phyloP scores from a whole-genome alignment of 2,329 filamentous ascomycete genomes.

The Shiraia bambusicola region DNA sequence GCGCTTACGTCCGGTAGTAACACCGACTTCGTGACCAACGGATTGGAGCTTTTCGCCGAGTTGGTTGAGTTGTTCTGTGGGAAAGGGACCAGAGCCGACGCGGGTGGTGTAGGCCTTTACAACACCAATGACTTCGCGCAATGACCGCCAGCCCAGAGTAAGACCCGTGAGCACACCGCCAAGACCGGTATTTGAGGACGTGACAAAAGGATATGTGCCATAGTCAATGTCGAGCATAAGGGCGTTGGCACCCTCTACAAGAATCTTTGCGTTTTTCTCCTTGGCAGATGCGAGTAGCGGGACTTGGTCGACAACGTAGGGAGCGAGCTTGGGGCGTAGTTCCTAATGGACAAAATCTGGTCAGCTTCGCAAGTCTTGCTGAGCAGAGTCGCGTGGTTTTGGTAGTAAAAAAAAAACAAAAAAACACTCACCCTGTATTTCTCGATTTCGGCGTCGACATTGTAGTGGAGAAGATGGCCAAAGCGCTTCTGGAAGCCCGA shows the following conservation, averaged over 20 bases:
- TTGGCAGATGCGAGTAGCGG: constrained; percentile 65
- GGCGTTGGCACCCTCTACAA: constrained; percentile 69
- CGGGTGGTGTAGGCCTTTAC: constrained; percentile 69
- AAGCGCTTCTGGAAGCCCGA: constrained; percentile 67
- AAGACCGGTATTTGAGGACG: constrained; percentile 60
- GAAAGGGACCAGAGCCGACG: constrained; percentile 63
- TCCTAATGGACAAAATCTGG: constrained; percentile 30
- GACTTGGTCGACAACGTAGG: constrained; percentile 67
- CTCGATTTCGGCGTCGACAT: constrained; percentile 69
- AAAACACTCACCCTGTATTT: constrained; percentile 56
- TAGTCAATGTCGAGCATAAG: constrained; percentile 66
- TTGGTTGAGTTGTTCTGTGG: constrained; percentile 64
- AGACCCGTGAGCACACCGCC: constrained; percentile 66
- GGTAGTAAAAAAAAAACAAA: too few species aligned
- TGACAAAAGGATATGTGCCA: constrained; percentile 62
- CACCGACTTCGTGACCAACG: constrained; percentile 58
- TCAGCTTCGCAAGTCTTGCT: background rate
- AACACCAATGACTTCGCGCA: constrained; percentile 64
- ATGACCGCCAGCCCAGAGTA: constrained; percentile 60
- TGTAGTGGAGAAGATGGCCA: constrained; percentile 65
- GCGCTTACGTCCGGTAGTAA: constrained; percentile 60
- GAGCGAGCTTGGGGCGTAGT: constrained; percentile 59
- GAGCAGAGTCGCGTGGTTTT: too few species aligned
- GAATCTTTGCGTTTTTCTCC: constrained; percentile 58
- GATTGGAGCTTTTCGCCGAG: constrained; percentile 59